These are phyloP conservation scores for Climacium dendroides DNA, from an alignment of 225 moss, liverwort and hornwort genomes.

Conservation along the genomic window DNA sequence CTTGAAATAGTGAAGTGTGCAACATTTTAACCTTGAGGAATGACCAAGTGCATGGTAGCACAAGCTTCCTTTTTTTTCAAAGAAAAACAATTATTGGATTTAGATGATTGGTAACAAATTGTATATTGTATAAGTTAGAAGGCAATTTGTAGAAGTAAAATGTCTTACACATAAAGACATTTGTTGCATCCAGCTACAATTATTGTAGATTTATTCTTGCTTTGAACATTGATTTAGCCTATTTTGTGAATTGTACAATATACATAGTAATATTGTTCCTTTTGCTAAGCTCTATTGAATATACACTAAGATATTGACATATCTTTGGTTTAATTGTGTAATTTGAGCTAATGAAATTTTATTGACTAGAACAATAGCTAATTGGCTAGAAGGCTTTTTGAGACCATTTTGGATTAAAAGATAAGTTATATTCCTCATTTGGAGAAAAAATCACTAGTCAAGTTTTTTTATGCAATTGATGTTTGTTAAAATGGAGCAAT, in stretches of 20 bases:
- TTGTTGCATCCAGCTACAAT: neutral
- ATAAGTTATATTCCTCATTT: neutral
- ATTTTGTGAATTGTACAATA: neutral
- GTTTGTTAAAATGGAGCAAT: neutral
- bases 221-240: neutral
- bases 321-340: neutral
- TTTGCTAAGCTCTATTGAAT: neutral
- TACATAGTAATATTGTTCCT: neutral
- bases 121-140: neutral
- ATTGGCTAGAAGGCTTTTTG: neutral
- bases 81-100: neutral
- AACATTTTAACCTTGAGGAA: neutral
- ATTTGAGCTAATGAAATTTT: neutral
- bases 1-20: neutral
- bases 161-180: neutral
- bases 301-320: neutral
- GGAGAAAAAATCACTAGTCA: neutral
- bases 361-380: neutral
- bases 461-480: neutral
- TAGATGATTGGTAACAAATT: fast-evolving
- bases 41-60: neutral
- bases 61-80: neutral
- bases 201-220: fast-evolving
- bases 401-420: neutral
- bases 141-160: neutral